A percentile compares a stretch with the other conserved stretches of the same genome.
Evolutionary conservation across 2,329 filamentous ascomycete species (phyloP).

Genomic region (Cladosporium halotolerans): DNA sequence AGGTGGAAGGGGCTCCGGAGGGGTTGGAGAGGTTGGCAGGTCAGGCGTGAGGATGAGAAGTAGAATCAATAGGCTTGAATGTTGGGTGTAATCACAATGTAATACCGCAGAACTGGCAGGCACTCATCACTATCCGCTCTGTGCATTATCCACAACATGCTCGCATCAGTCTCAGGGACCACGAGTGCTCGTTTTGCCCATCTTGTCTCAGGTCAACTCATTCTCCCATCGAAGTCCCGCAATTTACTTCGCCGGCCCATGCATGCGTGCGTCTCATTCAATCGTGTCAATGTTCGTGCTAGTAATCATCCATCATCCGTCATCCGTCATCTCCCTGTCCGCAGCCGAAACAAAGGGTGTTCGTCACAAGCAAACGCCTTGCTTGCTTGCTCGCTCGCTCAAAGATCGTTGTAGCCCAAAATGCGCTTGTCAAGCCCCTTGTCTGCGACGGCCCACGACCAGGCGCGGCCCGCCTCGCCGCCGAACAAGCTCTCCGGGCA

Average conservation of each 20-base stretch:
- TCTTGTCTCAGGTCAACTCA: no score
- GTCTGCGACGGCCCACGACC: constrained; percentile 40
- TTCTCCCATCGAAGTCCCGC: background rate
- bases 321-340: background rate
- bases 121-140: no score
- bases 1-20: constrained; percentile 14
- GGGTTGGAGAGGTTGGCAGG: constrained; percentile 7
- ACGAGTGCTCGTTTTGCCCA: no score
- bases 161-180: no score
- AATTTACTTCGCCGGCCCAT: background rate
- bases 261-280: background rate
- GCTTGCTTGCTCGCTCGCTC: constrained; percentile 9
- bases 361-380: no score
- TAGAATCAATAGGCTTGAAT: no score
- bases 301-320: no score
- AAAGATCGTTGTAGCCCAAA: constrained; percentile 47
- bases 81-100: no score
- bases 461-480: constrained; percentile 36
- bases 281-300: background rate
- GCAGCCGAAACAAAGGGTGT: no score
- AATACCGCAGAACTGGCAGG: no score
- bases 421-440: constrained; percentile 41
- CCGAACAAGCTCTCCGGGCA: constrained; percentile 47
- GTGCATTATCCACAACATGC: no score
- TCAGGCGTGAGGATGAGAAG: background rate